Evolutionary conservation across 2,329 filamentous ascomycete species (phyloP).

Genomic region (Atkinsonella texensis): DNA sequence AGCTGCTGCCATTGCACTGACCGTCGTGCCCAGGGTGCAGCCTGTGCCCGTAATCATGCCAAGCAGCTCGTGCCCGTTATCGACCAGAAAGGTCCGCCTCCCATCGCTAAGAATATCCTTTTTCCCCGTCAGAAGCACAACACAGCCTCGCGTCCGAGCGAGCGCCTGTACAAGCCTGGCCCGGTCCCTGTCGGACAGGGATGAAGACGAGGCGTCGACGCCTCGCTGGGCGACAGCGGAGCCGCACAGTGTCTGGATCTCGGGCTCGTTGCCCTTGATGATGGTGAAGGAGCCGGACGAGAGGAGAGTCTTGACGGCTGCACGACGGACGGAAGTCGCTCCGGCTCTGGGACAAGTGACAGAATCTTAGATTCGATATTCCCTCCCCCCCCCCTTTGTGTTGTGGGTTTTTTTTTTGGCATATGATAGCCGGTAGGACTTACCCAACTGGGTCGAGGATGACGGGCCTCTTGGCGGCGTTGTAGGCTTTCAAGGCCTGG

Average conservation of each 20-base stretch:
- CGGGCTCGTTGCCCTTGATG: conserved; percentile 89
- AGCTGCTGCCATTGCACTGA: conserved; percentile 64
- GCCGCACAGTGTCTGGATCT: conserved; percentile 64
- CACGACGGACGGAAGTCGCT: conserved; percentile 62
- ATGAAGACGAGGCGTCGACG: conserved; percentile 66
- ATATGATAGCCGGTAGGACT: conserved; percentile 12
- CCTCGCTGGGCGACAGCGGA: conserved; percentile 52
- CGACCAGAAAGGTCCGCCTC: conserved; percentile 49
- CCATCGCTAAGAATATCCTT: conserved; percentile 73
- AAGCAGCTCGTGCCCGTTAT: conserved; percentile 65
- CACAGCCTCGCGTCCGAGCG: conserved; percentile 55
- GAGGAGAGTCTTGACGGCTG: conserved; percentile 60
- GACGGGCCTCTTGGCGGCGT: conserved; percentile 59
- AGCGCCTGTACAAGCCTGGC: conserved; percentile 52
- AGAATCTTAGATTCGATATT: neutral
- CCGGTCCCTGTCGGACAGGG: conserved; percentile 36
- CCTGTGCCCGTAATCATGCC: conserved; percentile 67
- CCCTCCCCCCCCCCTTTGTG: too few species aligned
- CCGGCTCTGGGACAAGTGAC: conserved; percentile 42
- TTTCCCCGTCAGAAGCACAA: conserved; percentile 73
- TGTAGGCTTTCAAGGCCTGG: conserved; percentile 70
- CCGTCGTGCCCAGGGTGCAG: conserved; percentile 71
- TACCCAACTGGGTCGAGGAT: conserved; percentile 82
- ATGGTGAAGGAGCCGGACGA: conserved; percentile 66
- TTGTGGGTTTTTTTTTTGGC: too few species aligned